These are phyloP conservation scores for Neurospora sp. DNA, from an alignment of 495 filamentous ascomycete genomes.

Conservation along the genomic window DNA sequence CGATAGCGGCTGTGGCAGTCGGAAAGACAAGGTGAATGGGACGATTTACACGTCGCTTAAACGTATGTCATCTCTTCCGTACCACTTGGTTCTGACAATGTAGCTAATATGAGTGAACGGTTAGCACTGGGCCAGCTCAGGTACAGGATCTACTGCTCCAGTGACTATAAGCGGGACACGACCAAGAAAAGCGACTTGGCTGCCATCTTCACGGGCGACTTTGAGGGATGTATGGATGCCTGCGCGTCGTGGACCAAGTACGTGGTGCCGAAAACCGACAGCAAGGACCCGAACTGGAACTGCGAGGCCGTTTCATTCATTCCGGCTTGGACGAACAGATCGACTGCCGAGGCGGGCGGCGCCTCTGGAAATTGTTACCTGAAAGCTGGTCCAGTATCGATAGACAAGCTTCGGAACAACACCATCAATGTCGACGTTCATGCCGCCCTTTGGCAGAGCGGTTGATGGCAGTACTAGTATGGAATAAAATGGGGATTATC, in stretches of 20 bases:
- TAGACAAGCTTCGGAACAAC: slow-evolving; percentile 16
- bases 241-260: slow-evolving; percentile 33
- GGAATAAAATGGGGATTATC: neutral
- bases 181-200: slow-evolving; percentile 15
- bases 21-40: slow-evolving; percentile 19
- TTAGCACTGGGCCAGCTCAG: slow-evolving; percentile 22
- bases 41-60: slow-evolving; percentile 19
- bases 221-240: slow-evolving; percentile 37
- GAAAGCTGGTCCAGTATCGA: slow-evolving; percentile 30
- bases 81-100: too few species aligned
- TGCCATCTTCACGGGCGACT: slow-evolving; percentile 30
- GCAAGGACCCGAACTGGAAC: slow-evolving; percentile 19
- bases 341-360: slow-evolving; percentile 11
- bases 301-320: slow-evolving; percentile 35
- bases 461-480: neutral
- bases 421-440: slow-evolving; percentile 20
- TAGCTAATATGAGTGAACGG: neutral
- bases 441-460: slow-evolving; percentile 9
- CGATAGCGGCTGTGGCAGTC: slow-evolving; percentile 27
- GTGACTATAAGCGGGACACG: slow-evolving; percentile 19
- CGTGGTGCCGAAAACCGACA: slow-evolving; percentile 7
- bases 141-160: slow-evolving; percentile 29
- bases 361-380: slow-evolving; percentile 39
- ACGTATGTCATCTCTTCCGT: slow-evolving; percentile 5
- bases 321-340: slow-evolving; percentile 31